Conservation (phyloP, 495 filamentous ascomycete genomes). For the Hypoxylon cercidicola region DNA sequence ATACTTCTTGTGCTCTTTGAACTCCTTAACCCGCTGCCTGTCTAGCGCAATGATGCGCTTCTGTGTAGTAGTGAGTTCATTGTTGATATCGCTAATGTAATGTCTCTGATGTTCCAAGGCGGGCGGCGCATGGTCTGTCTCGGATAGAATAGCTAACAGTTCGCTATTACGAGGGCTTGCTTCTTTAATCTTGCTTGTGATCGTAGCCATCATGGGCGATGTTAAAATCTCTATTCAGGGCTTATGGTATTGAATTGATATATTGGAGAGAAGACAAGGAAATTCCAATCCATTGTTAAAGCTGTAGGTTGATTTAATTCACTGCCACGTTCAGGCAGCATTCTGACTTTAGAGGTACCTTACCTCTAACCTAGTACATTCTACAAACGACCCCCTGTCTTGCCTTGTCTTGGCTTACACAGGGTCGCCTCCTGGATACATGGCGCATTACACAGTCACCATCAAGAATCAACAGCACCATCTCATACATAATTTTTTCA, state of each 20-base stretch:
- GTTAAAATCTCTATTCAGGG: neutral
- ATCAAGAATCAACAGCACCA: too few species aligned
- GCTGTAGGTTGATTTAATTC: too few species aligned
- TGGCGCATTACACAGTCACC: too few species aligned
- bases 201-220: slow-evolving; percentile 28
- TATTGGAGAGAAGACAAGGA: too few species aligned
- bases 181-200: slow-evolving; percentile 32
- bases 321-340: slow-evolving; percentile 22
- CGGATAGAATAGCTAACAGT: slow-evolving; percentile 49
- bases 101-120: slow-evolving; percentile 51
- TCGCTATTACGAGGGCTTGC: slow-evolving; percentile 47
- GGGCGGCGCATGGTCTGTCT: slow-evolving; percentile 55
- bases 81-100: slow-evolving; percentile 52
- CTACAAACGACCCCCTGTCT: too few species aligned
- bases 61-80: slow-evolving; percentile 41
- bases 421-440: too few species aligned
- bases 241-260: neutral
- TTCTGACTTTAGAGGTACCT: too few species aligned
- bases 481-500: too few species aligned
- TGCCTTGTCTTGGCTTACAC: too few species aligned
- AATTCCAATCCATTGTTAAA: too few species aligned
- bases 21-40: slow-evolving; percentile 49
- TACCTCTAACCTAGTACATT: too few species aligned
- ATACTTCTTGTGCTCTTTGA: slow-evolving; percentile 59
- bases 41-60: slow-evolving; percentile 39